A percentile compares a stretch with the other conserved stretches of the same genome.
Conservation (phyloP, 352 stramenopile genomes). For the Elongisporangium undulatum region DNA sequence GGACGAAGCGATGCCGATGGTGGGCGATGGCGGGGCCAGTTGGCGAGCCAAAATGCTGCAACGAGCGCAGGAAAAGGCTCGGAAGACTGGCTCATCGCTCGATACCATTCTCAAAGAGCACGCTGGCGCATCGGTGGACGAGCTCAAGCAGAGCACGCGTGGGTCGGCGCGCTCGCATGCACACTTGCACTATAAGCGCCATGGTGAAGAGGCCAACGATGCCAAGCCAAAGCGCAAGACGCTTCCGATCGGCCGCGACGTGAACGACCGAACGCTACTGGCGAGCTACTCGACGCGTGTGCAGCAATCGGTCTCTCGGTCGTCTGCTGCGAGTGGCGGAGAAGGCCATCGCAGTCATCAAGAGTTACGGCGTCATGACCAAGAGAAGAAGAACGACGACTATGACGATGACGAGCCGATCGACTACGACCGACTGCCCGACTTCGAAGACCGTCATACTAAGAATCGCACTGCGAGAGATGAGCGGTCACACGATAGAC, state of each 20-base stretch:
- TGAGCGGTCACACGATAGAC: conserved; percentile 5
- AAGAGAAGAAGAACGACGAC: conserved; percentile 11
- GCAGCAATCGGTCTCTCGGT: conserved; percentile 41
- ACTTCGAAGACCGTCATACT: conserved; percentile 49
- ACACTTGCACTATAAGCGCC: conserved; percentile 69
- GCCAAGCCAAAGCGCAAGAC: conserved; percentile 7
- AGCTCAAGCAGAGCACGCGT: conserved; percentile 43
- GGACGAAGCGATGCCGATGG: conserved; percentile 20
- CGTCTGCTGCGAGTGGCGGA: conserved; percentile 8
- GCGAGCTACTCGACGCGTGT: conserved; percentile 59
- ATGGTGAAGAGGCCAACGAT: conserved; percentile 17
- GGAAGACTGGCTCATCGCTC: conserved; percentile 40
- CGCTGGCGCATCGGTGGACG: conserved; percentile 43
- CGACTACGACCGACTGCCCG: conserved; percentile 73
- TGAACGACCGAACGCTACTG: conserved; percentile 55
- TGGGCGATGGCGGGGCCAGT: conserved; percentile 75
- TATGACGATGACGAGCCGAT: conserved; percentile 62
- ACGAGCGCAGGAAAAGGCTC: conserved; percentile 55
- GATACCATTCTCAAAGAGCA: conserved; percentile 59
- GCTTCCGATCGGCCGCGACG: conserved; percentile 44
- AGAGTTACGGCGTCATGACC: conserved; percentile 4
- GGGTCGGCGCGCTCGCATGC: conserved; percentile 46
- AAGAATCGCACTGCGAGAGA: conserved; percentile 14
- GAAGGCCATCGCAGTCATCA: conserved; percentile 1
- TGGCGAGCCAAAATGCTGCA: conserved; percentile 84